A percentile compares a stretch with the other conserved stretches of the same genome.
phyloP scores from a whole-genome alignment of 768 basidiomycete genomes.

The Aureoboletus auriporus region DNA sequence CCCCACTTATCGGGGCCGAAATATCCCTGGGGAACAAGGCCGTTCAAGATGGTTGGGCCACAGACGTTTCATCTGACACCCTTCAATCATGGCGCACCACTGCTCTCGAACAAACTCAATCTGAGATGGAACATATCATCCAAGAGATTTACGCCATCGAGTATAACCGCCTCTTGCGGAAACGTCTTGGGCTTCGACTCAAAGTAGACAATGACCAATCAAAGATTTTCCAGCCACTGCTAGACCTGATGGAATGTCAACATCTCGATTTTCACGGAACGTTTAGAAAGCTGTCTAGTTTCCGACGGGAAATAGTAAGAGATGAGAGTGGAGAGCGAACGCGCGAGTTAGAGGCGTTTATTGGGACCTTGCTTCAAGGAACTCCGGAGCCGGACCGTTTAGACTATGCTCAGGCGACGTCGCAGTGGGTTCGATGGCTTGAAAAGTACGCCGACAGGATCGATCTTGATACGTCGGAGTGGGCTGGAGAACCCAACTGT shows the following conservation, averaged over 20 bases:
- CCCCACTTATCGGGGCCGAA: conserved; percentile 87
- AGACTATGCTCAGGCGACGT: conserved; percentile 41
- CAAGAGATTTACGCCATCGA: conserved; percentile 57
- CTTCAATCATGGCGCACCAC: conserved; percentile 58
- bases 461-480: conserved; percentile 44
- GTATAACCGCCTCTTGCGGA: conserved; percentile 68
- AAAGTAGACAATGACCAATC: conserved; percentile 55
- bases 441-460: conserved; percentile 57
- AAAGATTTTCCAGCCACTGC: conserved; percentile 57
- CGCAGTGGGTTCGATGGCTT: conserved; percentile 63
- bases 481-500: conserved; percentile 36
- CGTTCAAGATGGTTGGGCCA: conserved; percentile 59
- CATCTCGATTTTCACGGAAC: conserved; percentile 86
- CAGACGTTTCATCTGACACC: conserved; percentile 45
- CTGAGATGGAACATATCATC: conserved; percentile 58
- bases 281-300: conserved; percentile 67
- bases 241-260: conserved; percentile 70
- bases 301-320: conserved; percentile 43
- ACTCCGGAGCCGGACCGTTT: conserved; percentile 45
- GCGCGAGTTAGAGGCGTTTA: conserved; percentile 35
- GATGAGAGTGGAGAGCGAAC: conserved; percentile 11
- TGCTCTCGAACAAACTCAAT: conserved; percentile 48
- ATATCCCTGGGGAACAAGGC: conserved; percentile 46
- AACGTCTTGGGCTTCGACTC: conserved; percentile 77
- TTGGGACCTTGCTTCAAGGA: conserved; percentile 41